phyloP scores from a whole-genome alignment of 2,329 filamentous ascomycete genomes.

The Exophiala xenobiotica region DNA sequence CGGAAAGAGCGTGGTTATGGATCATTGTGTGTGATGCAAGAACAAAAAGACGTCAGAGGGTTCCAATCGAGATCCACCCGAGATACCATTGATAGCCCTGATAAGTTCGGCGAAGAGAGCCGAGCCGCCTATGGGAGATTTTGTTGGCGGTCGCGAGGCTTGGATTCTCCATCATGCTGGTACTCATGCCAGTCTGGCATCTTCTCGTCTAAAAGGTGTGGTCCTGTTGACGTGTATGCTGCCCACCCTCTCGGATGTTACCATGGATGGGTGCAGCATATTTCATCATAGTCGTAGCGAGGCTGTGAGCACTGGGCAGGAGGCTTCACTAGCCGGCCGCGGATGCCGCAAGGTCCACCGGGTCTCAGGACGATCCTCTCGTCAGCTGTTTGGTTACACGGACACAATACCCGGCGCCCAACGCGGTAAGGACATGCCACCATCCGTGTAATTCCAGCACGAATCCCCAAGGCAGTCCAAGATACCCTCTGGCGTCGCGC shows the following conservation, averaged over 20 bases:
- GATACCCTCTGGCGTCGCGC: conserved; percentile 17
- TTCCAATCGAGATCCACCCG: not conserved
- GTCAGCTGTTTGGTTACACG: conserved; percentile 24
- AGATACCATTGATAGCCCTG: not conserved
- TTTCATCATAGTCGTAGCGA: too few relatives aligned
- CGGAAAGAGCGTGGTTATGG: not conserved
- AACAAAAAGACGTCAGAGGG: not conserved
- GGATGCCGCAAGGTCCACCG: too few relatives aligned
- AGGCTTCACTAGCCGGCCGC: too few relatives aligned
- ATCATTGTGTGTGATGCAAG: not conserved
- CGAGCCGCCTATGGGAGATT: conserved; percentile 1
- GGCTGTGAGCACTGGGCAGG: not conserved
- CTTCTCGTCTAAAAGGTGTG: too few relatives aligned
- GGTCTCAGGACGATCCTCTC: not conserved
- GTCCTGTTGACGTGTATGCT: too few relatives aligned
- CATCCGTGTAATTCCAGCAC: conserved; percentile 36
- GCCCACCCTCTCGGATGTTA: too few relatives aligned
- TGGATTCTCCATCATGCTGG: too few relatives aligned
- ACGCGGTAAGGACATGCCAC: conserved; percentile 31
- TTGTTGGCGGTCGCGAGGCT: too few relatives aligned
- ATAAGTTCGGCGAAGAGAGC: not conserved
- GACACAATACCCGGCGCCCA: conserved; percentile 28
- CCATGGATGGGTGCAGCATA: too few relatives aligned
- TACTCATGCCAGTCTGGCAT: not conserved
- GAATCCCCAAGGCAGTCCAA: conserved; percentile 33